Conservation (phyloP, 75 land plant species). For the Pseudotsuga menziesii region DNA sequence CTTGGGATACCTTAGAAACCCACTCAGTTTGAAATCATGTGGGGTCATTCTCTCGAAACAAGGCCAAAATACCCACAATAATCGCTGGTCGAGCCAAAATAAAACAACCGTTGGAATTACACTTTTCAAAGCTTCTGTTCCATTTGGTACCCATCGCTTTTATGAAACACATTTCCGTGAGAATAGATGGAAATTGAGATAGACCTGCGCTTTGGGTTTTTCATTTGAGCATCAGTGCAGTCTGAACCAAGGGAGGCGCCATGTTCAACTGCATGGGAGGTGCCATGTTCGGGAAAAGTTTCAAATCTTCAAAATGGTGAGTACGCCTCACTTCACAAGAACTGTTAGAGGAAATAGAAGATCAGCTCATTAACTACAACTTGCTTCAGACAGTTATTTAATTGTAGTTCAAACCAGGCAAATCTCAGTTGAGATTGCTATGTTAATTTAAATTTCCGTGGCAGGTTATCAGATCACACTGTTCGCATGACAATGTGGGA, state of each 20-base stretch:
- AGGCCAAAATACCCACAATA: too few species aligned
- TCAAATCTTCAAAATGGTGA: conserved; percentile 37
- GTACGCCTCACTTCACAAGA: background rate
- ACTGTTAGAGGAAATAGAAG: background rate
- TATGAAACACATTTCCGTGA: background rate
- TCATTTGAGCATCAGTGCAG: too few species aligned
- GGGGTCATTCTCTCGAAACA: too few species aligned
- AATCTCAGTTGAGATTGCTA: background rate
- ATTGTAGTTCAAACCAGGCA: background rate
- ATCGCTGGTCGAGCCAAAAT: background rate
- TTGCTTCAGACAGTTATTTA: background rate
- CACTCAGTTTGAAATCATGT: too few species aligned
- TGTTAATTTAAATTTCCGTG: background rate
- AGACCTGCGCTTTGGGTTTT: too few species aligned
- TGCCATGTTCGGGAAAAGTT: conserved; percentile 24
- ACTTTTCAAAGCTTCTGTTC: background rate
- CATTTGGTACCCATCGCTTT: background rate
- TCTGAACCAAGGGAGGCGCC: background rate
- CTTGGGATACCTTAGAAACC: too few species aligned
- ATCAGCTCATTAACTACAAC: background rate
- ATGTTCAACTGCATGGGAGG: conserved; percentile 8
- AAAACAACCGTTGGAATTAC: background rate
- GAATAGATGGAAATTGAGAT: background rate
- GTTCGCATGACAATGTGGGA: background rate
- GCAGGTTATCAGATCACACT: background rate